These are phyloP conservation scores for Globisporangium paddicum DNA, from an alignment of 352 stramenopile genomes.

Conservation along the genomic window DNA sequence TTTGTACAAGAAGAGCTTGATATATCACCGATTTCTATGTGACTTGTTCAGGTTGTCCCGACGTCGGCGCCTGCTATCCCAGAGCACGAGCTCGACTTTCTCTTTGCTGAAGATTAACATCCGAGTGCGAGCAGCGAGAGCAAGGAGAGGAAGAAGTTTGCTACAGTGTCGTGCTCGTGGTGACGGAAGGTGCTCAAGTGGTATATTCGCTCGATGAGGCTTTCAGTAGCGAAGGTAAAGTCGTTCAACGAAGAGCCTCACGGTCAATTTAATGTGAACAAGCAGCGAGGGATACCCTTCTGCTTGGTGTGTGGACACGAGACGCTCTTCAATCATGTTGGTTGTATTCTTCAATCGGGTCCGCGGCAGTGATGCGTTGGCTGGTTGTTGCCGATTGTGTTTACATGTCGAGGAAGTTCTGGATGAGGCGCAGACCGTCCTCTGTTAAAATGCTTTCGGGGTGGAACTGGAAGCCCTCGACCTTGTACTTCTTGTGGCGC, in stretches of 20 bases:
- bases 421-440: conserved; percentile 76
- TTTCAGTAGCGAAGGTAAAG: neutral
- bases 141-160: neutral
- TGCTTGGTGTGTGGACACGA: neutral
- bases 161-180: neutral
- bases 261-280: neutral
- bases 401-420: conserved; percentile 88
- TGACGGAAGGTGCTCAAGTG: neutral
- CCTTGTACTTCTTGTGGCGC: conserved; percentile 80
- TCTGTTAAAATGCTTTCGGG: conserved; percentile 86
- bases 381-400: neutral
- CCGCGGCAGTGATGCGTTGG: neutral
- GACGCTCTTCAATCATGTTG: neutral
- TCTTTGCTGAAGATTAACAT: conserved; percentile 67
- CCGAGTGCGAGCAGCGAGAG: neutral
- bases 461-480: conserved; percentile 89
- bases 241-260: neutral
- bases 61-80: conserved; percentile 22
- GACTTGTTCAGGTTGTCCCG: conserved; percentile 35
- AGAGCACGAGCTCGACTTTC: conserved; percentile 63
- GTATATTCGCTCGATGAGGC: too few species aligned
- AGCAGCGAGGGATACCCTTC: neutral
- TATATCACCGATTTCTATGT: conserved; percentile 1
- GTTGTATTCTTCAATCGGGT: neutral
- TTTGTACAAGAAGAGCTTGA: neutral